Percentiles rank a stretch among this genome's conserved stretches.
phyloP scores from a whole-genome alignment of 2,329 filamentous ascomycete genomes.

The Dryadomyces quercus-mongolicae region DNA sequence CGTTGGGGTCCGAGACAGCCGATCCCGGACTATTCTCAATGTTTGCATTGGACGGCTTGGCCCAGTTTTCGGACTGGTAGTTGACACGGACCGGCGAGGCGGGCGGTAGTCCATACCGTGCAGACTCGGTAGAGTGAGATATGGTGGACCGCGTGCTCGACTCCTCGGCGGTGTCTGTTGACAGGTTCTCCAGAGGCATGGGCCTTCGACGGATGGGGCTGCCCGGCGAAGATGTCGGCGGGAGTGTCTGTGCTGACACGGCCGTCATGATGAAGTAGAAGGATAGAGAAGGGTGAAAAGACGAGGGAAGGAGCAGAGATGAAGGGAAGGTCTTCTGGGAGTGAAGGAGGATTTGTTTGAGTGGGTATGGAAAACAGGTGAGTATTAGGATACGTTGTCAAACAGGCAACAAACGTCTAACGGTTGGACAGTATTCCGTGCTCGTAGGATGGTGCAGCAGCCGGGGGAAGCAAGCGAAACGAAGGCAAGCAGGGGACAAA shows the following conservation, averaged over 20 bases:
- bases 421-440: no score
- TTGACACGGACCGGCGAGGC: slow-evolving; percentile 45
- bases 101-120: slow-evolving; percentile 37
- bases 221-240: slow-evolving; percentile 14
- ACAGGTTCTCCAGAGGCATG: slow-evolving; percentile 21
- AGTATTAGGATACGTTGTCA: no score
- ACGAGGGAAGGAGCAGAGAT: background rate
- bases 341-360: background rate
- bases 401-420: no score
- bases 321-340: no score
- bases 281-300: background rate
- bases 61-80: slow-evolving; percentile 40
- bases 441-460: no score
- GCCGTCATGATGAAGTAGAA: slow-evolving; percentile 19
- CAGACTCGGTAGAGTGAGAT: slow-evolving; percentile 19
- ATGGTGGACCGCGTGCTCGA: slow-evolving; percentile 13
- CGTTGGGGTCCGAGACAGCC: slow-evolving; percentile 14
- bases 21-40: slow-evolving; percentile 27
- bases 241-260: slow-evolving; percentile 16
- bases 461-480: no score
- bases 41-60: slow-evolving; percentile 36
- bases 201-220: slow-evolving; percentile 22
- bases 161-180: slow-evolving; percentile 7
- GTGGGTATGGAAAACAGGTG: no score
- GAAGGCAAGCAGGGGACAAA: background rate